Conservation (phyloP, 768 basidiomycete species). For the Exidia glandulosa region DNA sequence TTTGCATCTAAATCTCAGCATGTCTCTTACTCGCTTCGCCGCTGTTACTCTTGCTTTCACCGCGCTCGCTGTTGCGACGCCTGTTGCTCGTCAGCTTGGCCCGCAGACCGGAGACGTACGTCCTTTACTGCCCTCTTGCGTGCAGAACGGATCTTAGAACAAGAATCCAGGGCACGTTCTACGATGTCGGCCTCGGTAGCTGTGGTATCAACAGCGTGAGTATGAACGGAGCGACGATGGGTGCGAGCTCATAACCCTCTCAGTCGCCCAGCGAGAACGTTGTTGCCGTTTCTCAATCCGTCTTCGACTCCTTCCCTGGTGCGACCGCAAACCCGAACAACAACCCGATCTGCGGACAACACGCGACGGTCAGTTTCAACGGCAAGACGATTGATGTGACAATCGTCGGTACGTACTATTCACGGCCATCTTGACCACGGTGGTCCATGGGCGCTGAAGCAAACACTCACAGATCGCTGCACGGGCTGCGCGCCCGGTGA, state of each 20-base stretch:
- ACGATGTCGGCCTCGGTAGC: neutral
- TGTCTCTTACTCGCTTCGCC: neutral
- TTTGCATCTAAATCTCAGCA: no score
- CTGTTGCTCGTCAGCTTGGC: neutral
- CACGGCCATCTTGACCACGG: neutral
- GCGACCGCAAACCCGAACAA: neutral
- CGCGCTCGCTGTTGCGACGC: neutral
- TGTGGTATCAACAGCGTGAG: neutral
- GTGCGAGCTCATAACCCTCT: neutral
- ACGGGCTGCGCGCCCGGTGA: neutral
- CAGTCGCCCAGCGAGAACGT: neutral
- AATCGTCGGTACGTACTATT: neutral
- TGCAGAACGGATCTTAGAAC: neutral
- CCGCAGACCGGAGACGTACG: neutral
- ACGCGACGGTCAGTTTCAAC: slow-evolving; percentile 14
- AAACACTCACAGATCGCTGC: no score
- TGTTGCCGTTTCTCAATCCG: neutral
- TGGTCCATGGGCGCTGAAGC: neutral
- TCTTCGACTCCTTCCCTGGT: neutral
- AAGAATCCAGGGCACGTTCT: neutral
- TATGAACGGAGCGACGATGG: neutral
- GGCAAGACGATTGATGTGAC: slow-evolving; percentile 11
- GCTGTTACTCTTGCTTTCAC: neutral
- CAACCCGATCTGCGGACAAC: neutral
- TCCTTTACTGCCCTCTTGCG: no score